A percentile compares a stretch with the other conserved stretches of the same genome.
Evolutionary conservation across 805 yeast genomes (phyloP).

Genomic region (Tetrapisispora iriomotensis): DNA sequence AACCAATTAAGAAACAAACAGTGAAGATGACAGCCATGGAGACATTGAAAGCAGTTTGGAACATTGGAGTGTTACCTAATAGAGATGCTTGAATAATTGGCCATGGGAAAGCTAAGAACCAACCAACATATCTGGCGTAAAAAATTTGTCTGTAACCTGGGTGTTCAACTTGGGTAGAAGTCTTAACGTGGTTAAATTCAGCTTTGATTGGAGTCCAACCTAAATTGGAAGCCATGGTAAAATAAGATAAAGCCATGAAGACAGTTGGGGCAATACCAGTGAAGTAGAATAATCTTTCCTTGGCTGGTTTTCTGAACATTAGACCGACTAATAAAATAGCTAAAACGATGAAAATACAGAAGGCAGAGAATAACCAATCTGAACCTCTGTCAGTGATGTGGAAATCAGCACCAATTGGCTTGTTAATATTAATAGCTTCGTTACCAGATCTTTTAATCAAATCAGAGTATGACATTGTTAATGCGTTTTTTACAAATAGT

Average conservation of each 20-base stretch:
- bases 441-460: conserved; percentile 28
- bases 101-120: conserved; percentile 43
- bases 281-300: conserved; percentile 29
- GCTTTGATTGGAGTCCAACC: conserved; percentile 44
- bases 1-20: conserved; percentile 37
- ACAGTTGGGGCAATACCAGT: conserved; percentile 37
- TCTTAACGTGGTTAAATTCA: conserved; percentile 41
- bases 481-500: too few species aligned
- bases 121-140: conserved; percentile 47
- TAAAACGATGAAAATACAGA: conserved; percentile 36
- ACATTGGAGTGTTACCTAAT: conserved; percentile 19
- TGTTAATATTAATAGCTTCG: conserved; percentile 37
- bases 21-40: conserved; percentile 34
- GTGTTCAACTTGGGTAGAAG: conserved; percentile 18
- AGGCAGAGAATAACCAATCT: conserved; percentile 61
- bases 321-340: conserved; percentile 23
- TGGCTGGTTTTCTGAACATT: conserved; percentile 24
- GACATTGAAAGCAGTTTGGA: conserved; percentile 23
- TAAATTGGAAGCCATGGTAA: conserved; percentile 49
- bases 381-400: conserved; percentile 52
- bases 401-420: conserved; percentile 39
- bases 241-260: conserved; percentile 40
- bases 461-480: conserved; percentile 15
- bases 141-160: conserved; percentile 44
- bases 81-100: conserved; percentile 32